phyloP scores from a whole-genome alignment of 257 asterid genomes.

The Pogostemon cablin region DNA sequence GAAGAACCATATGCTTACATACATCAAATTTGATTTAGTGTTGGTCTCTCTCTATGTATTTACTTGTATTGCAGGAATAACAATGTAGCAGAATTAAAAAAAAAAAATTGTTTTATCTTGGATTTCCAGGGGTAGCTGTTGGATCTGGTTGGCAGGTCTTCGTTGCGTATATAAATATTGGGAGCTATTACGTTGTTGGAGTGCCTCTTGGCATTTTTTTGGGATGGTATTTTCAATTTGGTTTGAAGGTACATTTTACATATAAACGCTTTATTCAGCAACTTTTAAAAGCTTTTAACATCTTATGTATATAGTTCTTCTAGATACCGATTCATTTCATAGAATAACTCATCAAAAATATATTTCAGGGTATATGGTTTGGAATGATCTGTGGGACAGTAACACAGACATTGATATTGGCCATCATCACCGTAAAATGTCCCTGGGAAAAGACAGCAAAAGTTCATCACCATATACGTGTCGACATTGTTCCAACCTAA shows the following conservation, averaged over 20 bases:
- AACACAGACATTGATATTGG: slow-evolving; percentile 50
- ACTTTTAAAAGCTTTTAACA: neutral
- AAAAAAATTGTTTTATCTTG: neutral
- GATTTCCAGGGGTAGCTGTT: slow-evolving; percentile 58
- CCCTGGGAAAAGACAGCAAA: slow-evolving; percentile 42
- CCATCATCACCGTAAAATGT: slow-evolving; percentile 37
- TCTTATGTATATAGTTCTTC: neutral
- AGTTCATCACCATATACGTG: slow-evolving; percentile 1
- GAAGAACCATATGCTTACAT: neutral
- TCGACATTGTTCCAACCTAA: neutral
- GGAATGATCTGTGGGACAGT: slow-evolving; percentile 65
- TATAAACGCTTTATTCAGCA: neutral
- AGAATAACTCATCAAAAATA: neutral
- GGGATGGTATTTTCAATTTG: slow-evolving; percentile 49
- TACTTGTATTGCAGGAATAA: neutral
- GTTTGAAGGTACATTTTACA: slow-evolving; percentile 46
- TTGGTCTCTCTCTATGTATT: neutral
- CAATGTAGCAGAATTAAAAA: neutral
- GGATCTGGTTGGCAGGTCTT: slow-evolving; percentile 67
- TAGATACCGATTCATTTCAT: slow-evolving; percentile 5
- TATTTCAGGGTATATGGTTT: slow-evolving; percentile 61
- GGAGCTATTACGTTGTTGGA: slow-evolving; percentile 59
- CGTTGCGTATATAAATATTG: slow-evolving; percentile 56
- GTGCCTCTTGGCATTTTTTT: slow-evolving; percentile 55
- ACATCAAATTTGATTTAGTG: neutral